phyloP scores from a whole-genome alignment of 31 red algal genomes.

The Odonthalia washingtoniensis region DNA sequence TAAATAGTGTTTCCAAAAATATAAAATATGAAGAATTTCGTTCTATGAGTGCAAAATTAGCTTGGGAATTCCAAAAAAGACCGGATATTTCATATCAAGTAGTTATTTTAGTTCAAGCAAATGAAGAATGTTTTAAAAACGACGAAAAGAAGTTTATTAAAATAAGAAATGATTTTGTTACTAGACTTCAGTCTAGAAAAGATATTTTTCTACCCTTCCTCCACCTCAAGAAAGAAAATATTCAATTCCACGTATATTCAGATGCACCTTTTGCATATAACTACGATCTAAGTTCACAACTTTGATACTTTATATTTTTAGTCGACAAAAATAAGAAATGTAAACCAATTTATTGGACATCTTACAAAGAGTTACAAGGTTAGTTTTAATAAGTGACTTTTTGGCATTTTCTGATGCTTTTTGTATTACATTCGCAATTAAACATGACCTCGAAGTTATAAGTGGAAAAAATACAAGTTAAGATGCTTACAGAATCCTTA shows the following conservation, averaged over 20 bases:
- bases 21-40: not conserved
- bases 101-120: not conserved
- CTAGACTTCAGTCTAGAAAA: not conserved
- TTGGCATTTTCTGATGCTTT: slow-evolving; percentile 33
- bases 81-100: slow-evolving; percentile 20
- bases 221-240: not conserved
- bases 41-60: slow-evolving; percentile 21
- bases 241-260: slow-evolving; percentile 32
- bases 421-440: slow-evolving; percentile 41
- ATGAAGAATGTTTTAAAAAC: not conserved
- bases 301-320: slow-evolving; percentile 35
- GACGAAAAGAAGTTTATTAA: not conserved
- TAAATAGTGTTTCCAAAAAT: not conserved
- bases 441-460: slow-evolving; percentile 21
- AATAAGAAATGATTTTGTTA: not conserved
- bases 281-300: slow-evolving; percentile 20
- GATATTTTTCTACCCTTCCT: not conserved
- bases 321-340: slow-evolving; percentile 4
- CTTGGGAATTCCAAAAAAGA: slow-evolving; percentile 39
- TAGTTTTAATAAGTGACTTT: slow-evolving; percentile 34
- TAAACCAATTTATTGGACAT: too few species aligned
- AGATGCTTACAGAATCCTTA: slow-evolving; percentile 45
- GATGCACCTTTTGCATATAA: slow-evolving; percentile 44
- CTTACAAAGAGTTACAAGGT: not conserved
- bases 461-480: slow-evolving; percentile 8